Conservation (phyloP, 805 yeast genomes). For the Blastobotrys mokoenaii region DNA sequence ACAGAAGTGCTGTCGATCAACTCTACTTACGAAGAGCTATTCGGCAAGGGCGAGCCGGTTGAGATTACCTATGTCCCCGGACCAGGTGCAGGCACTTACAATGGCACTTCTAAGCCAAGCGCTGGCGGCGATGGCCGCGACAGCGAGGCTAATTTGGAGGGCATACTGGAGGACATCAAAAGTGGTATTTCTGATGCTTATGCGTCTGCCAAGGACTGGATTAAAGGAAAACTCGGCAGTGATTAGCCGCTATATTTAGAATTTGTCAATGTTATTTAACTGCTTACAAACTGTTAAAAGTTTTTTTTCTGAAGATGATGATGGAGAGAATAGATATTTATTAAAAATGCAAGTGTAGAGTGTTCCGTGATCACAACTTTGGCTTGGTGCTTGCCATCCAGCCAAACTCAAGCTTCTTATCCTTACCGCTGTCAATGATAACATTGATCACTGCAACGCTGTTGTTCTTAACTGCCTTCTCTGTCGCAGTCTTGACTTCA, state of each 20-base stretch:
- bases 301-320: too few species aligned
- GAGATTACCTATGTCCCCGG: too few species aligned
- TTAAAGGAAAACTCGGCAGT: neutral
- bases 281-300: too few species aligned
- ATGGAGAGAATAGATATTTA: too few species aligned
- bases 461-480: slow-evolving; percentile 29
- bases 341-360: too few species aligned
- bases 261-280: too few species aligned
- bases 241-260: too few species aligned
- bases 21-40: slow-evolving; percentile 25
- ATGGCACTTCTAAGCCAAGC: too few species aligned
- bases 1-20: slow-evolving; percentile 20
- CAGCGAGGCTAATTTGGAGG: too few species aligned
- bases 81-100: too few species aligned
- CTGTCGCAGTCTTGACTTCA: slow-evolving; percentile 31
- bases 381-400: slow-evolving; percentile 53
- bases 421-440: slow-evolving; percentile 50
- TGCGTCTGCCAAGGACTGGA: neutral
- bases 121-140: too few species aligned
- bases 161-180: neutral
- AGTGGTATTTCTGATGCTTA: neutral
- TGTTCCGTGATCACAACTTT: slow-evolving; percentile 17
- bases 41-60: slow-evolving; percentile 1
- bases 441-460: slow-evolving; percentile 47
- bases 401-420: slow-evolving; percentile 50